Percentiles rank a stretch among this genome's conserved stretches.
Conservation (phyloP, 192 early-diverging fungal species). For the Coemansia sp. region DNA sequence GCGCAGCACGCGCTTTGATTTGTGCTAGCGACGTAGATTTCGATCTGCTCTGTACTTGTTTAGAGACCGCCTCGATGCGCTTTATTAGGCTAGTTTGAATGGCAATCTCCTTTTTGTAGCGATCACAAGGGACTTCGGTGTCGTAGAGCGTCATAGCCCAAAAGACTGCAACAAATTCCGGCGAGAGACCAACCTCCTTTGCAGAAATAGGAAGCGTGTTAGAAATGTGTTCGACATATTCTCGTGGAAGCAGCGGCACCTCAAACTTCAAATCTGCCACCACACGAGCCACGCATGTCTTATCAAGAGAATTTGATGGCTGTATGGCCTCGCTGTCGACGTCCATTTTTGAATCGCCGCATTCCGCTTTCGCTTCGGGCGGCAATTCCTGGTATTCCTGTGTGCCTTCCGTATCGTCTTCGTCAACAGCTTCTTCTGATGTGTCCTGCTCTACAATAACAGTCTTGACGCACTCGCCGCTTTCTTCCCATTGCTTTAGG, state of each 20-base stretch:
- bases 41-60: constrained; percentile 25
- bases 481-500: constrained; percentile 45
- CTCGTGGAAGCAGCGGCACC: constrained; percentile 43
- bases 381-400: background rate
- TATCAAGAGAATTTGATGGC: background rate
- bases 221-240: constrained; percentile 41
- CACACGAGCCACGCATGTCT: constrained; percentile 16
- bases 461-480: constrained; percentile 22
- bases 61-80: constrained; percentile 31
- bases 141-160: constrained; percentile 46
- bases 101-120: constrained; percentile 45
- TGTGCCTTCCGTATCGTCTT: background rate
- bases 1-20: constrained; percentile 25
- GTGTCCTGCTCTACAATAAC: constrained; percentile 16
- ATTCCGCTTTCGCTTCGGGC: background rate
- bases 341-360: constrained; percentile 15
- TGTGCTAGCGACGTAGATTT: constrained; percentile 26
- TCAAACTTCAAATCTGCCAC: constrained; percentile 34
- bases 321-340: background rate
- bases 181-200: constrained; percentile 28
- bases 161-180: constrained; percentile 50
- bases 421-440: background rate
- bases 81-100: constrained; percentile 30
- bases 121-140: constrained; percentile 36
- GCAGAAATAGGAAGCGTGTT: constrained; percentile 22